Conservation (phyloP, 495 filamentous ascomycete species). For the Wilcoxina mikolae region DNA sequence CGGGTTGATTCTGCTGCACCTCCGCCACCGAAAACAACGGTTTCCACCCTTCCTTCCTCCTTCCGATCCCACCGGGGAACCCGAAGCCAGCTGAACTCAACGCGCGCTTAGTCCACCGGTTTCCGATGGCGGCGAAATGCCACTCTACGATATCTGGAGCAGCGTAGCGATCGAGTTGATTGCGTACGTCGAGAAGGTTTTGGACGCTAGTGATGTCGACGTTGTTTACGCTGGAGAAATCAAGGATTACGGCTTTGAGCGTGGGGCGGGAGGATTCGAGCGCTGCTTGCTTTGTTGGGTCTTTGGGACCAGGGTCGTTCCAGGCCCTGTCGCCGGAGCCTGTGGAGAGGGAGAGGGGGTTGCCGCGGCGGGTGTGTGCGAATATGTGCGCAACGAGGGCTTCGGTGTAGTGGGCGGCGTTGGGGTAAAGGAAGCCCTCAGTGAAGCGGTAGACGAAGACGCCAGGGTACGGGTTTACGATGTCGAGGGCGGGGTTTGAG, state of each 20-base stretch:
- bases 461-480: slow-evolving; percentile 72
- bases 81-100: slow-evolving; percentile 89
- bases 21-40: slow-evolving; percentile 94
- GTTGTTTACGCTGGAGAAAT: slow-evolving; percentile 92
- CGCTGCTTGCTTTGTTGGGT: slow-evolving; percentile 35
- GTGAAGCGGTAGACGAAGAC: slow-evolving; percentile 97
- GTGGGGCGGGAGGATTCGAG: slow-evolving; percentile 48
- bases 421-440: slow-evolving; percentile 90
- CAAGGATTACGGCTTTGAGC: slow-evolving; percentile 83
- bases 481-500: slow-evolving; percentile 70
- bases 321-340: slow-evolving; percentile 77
- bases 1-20: no score
- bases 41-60: slow-evolving; percentile 58
- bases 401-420: slow-evolving; percentile 82
- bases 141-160: slow-evolving; percentile 77
- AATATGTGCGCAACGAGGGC: slow-evolving; percentile 61
- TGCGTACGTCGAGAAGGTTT: slow-evolving; percentile 91
- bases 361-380: slow-evolving; percentile 60
- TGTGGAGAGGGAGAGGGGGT: slow-evolving; percentile 40
- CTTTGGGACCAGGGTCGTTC: slow-evolving; percentile 77
- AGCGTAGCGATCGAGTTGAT: slow-evolving; percentile 84
- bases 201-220: slow-evolving; percentile 91
- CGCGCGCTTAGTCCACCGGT: slow-evolving; percentile 93
- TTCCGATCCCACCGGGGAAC: slow-evolving; percentile 48
- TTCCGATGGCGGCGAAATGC: slow-evolving; percentile 91